Percentiles rank a stretch among this genome's conserved stretches.
Evolutionary conservation across 164 flowering plant species (phyloP).

Genomic region (Aristolochia fimbriata): DNA sequence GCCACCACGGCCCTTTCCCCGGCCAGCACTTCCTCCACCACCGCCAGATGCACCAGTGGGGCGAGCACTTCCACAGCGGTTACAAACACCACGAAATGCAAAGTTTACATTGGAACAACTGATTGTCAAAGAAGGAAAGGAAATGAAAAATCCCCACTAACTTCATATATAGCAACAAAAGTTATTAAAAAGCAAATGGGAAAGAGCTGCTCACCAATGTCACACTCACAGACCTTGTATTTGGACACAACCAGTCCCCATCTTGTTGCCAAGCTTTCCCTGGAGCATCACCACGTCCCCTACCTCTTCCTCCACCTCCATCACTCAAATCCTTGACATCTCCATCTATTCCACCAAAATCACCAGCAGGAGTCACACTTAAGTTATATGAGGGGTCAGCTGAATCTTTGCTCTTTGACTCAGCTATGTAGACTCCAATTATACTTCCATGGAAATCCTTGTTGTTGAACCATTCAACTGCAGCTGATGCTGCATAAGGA

Average conservation of each 20-base stretch:
- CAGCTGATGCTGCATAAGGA: slow-evolving; percentile 96
- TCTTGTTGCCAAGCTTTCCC: slow-evolving; percentile 96
- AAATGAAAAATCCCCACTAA: slow-evolving; percentile 14
- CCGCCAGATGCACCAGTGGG: slow-evolving; percentile 75
- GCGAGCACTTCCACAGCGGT: slow-evolving; percentile 96
- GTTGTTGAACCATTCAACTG: slow-evolving; percentile 96
- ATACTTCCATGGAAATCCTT: slow-evolving; percentile 88
- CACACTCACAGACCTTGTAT: slow-evolving; percentile 99
- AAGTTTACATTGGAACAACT: slow-evolving; percentile 96
- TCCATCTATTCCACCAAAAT: slow-evolving; percentile 38
- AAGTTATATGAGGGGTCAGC: slow-evolving; percentile 23
- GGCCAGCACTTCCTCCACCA: slow-evolving; percentile 58
- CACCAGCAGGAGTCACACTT: slow-evolving; percentile 22
- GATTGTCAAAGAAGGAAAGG: slow-evolving; percentile 17
- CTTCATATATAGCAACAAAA: slow-evolving; percentile 1
- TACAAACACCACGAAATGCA: slow-evolving; percentile 97
- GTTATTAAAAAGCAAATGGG: slow-evolving; percentile 22
- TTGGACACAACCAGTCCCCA: slow-evolving; percentile 96
- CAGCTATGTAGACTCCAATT: slow-evolving; percentile 81
- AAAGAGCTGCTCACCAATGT: slow-evolving; percentile 99
- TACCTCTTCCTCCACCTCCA: slow-evolving; percentile 48
- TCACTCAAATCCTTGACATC: slow-evolving; percentile 39
- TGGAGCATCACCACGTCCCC: slow-evolving; percentile 64
- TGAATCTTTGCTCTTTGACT: slow-evolving; percentile 62
- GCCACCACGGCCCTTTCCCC: slow-evolving; percentile 77